Base-by-base conservation (phyloP, 78 protist species). In the Emiliania huxleyi region DNA sequence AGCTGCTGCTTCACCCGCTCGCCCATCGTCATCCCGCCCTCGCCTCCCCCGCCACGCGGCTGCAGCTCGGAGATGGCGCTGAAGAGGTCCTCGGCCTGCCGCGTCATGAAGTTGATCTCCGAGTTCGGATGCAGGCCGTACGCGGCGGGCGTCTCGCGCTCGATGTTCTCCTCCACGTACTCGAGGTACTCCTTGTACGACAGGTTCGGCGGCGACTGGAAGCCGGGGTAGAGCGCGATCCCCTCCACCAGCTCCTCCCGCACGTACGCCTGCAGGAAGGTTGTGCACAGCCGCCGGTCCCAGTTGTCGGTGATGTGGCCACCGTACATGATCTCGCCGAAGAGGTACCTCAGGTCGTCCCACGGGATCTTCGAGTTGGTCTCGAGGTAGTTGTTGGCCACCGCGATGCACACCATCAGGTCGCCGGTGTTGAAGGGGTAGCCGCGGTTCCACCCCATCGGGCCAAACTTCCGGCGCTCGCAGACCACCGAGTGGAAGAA, bases 271-370 rank as follows among this genome's bases (percentile, higher is more conserved):
- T 91, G 37, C 52, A 98, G 90, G 94, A 95, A 98, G 43, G 99
- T 91, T 23, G 0, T 33, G 93, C 95, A 94, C n/a, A 96, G 95
- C 40, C 94, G 93, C 40, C 99, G 95, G 56, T 98, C 99, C 92
- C 95, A 94, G 90, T 95, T 93, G 93, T 98, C 98, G 33, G 98
- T 94, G 43, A 98, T 96, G 95, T 98, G 99, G 0, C 99, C 99
- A 22, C 99, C 99, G 92, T 98, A 98, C 97, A 98, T 94, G 84
- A 98, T 97, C 94, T 98, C 98, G 33, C 99, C 98, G 71, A 98
- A 96, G 25, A 98, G 94, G 96, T 98, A 98, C 33, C 95, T 85
- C 69, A 98, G 71, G 56, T 98, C 98, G n/a, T 90, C 97, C 99
- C 99, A 98, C 35, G 99, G 99, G 83, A 98, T 94, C 42, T 49